phyloP scores from a whole-genome alignment of 768 basidiomycete genomes.

The Flagelloscypha sp. region DNA sequence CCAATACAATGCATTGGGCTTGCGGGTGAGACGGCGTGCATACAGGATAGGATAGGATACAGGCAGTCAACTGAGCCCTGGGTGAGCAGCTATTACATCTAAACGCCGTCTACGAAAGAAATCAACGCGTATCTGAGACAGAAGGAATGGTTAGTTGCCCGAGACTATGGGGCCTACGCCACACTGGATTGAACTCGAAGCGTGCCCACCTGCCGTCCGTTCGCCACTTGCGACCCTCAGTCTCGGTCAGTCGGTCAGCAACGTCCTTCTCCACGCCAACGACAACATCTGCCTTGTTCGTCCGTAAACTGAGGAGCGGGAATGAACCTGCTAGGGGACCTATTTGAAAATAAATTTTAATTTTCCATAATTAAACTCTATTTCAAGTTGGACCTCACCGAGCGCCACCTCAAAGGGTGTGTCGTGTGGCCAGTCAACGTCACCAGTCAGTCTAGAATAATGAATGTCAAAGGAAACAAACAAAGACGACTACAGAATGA shows the following conservation, averaged over 20 bases:
- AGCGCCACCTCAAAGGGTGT: constrained; percentile 69
- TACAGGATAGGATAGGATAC: too few relatives aligned
- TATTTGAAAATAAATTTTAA: too few relatives aligned
- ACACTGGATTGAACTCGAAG: too few relatives aligned
- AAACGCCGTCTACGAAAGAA: constrained; percentile 11
- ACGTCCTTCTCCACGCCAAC: constrained; percentile 69
- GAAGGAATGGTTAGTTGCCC: too few relatives aligned
- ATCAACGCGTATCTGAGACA: constrained; percentile 40
- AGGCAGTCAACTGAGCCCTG: too few relatives aligned
- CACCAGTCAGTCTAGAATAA: constrained; percentile 69
- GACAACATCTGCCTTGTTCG: constrained; percentile 92
- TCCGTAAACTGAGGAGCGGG: constrained; percentile 77
- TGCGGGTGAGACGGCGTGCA: too few relatives aligned
- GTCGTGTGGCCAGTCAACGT: constrained; percentile 79
- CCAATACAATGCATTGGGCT: too few relatives aligned
- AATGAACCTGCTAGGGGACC: constrained; percentile 76
- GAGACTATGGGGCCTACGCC: too few relatives aligned
- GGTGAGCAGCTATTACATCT: background rate
- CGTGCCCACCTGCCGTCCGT: constrained; percentile 64
- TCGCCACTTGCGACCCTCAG: constrained; percentile 62
- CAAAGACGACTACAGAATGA: background rate
- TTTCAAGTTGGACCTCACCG: constrained; percentile 32
- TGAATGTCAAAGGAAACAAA: background rate
- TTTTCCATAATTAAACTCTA: background rate
- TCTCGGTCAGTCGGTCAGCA: constrained; percentile 58